A percentile compares a stretch with the other conserved stretches of the same genome.
phyloP scores from a whole-genome alignment of 2,329 filamentous ascomycete genomes.

The Corniculantispora saksenae region DNA sequence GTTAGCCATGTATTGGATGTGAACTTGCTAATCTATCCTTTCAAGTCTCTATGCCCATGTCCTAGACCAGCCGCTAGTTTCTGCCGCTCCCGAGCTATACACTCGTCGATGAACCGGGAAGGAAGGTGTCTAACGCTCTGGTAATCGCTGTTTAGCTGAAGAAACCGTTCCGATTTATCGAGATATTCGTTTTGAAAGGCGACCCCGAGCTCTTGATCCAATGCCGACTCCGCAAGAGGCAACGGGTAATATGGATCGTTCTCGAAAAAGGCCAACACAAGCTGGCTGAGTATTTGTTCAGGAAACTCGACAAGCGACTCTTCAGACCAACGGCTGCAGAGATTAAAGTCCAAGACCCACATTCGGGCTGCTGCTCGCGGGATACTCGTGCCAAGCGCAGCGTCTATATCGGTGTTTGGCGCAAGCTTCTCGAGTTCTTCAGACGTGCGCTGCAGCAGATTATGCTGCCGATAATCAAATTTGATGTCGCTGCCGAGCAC shows the following conservation, averaged over 20 bases:
- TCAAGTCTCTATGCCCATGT: too few relatives aligned
- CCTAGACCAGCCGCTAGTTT: too few relatives aligned
- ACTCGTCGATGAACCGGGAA: background rate
- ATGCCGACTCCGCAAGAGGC: constrained; percentile 19
- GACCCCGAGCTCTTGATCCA: background rate
- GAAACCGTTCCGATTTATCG: background rate
- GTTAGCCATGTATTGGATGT: too few relatives aligned
- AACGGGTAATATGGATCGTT: constrained; percentile 30
- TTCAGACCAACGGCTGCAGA: background rate
- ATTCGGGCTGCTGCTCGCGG: background rate
- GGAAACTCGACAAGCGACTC: background rate
- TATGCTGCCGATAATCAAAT: background rate
- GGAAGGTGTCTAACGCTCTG: background rate
- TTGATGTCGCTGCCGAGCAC: constrained; percentile 22
- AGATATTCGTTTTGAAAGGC: background rate
- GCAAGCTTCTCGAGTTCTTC: background rate
- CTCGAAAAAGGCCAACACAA: constrained; percentile 25
- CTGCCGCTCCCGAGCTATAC: background rate
- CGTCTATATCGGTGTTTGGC: background rate
- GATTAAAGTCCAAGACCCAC: background rate
- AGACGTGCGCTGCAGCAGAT: background rate
- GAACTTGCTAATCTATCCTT: too few relatives aligned
- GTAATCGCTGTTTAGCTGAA: background rate
- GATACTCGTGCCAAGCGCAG: background rate
- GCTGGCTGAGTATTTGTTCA: constrained; percentile 20